Evolutionary conservation across 2,329 filamentous ascomycete genomes (phyloP), one percentile per base, ranked within the genome.

Genomic region (Trichoderma koningii): DNA sequence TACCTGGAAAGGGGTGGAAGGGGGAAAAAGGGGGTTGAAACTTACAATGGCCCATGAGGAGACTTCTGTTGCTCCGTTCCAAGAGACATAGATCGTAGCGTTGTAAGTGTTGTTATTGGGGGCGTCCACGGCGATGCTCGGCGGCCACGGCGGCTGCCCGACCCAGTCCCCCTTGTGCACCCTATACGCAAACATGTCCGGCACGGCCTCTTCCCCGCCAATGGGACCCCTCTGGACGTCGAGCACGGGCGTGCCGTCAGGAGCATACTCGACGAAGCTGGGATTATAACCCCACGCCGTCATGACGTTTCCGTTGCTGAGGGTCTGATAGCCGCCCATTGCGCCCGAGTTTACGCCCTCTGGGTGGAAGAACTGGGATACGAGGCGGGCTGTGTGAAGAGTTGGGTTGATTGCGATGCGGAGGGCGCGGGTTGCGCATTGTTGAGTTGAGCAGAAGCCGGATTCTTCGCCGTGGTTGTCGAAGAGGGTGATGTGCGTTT

Each of bases 381-480:
- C 48, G 9, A 62, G 21, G 5, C 47, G 14, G 12, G 57, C 57
- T 1, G 48, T 52, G 34, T 17, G 57, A 23, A 17, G 23, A 38
- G 44, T 23, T 19, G 48, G 48, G 23, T 61, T 45, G 34, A 61
- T 15, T 34, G 57, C 47, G 34, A 61, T 52, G 23, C 50, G 57
- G 17, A 61, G 57, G 9, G 48, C 59, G 1, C 57, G 57, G 6
- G 47, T 44, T 42, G 41, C 15, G 34, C 57, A 61, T 19, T 51
- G 50, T 2, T 51, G 50, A 2, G 38, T 47, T 28, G 34, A 34
- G 26, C 57, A 61, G 12, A 17, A 34, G 0, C 57, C 47, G 47
- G 47, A 42, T 7, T 61, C 41, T 44, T 61, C 57, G 21, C 57
- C 47, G 23, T 61, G 47, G 57, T 61, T 61, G 57, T 61, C 57